These are phyloP conservation scores for Medicago truncatula DNA, from an alignment of 306 rosid species.

Conservation along the genomic window DNA sequence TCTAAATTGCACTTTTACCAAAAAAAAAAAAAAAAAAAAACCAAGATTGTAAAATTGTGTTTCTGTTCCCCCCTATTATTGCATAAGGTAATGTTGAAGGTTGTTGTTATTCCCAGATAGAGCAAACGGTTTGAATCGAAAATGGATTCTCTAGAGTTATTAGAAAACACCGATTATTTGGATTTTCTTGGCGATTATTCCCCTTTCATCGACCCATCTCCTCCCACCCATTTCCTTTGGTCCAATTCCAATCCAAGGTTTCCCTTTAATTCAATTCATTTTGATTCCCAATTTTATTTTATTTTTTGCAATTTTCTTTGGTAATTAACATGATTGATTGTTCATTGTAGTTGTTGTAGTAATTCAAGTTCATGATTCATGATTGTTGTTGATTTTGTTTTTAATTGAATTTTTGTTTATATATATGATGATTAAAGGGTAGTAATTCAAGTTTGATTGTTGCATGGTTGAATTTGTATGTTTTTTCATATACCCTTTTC, in stretches of 20 bases:
- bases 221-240: conserved; percentile 67
- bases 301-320: neutral
- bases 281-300: neutral
- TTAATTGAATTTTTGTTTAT: neutral
- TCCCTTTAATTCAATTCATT: neutral
- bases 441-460: too few relatives aligned
- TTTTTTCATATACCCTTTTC: conserved; percentile 8
- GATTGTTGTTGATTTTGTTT: neutral
- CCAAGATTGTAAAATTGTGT: too few relatives aligned
- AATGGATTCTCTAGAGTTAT: conserved; percentile 60
- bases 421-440: neutral
- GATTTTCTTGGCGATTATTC: conserved; percentile 64
- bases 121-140: conserved; percentile 21
- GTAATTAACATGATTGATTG: conserved; percentile 21
- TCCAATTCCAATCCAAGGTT: conserved; percentile 57
- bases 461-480: conserved; percentile 12
- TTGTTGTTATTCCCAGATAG: neutral
- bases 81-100: neutral
- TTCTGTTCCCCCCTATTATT: too few relatives aligned
- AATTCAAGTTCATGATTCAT: conserved; percentile 17
- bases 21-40: too few relatives aligned
- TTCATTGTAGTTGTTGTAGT: conserved; percentile 1
- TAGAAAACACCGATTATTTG: conserved; percentile 51
- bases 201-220: conserved; percentile 50
- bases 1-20: too few relatives aligned